These are phyloP conservation scores for Kodamaea hsintzibuensis DNA, from an alignment of 805 yeast species.

Conservation along the genomic window DNA sequence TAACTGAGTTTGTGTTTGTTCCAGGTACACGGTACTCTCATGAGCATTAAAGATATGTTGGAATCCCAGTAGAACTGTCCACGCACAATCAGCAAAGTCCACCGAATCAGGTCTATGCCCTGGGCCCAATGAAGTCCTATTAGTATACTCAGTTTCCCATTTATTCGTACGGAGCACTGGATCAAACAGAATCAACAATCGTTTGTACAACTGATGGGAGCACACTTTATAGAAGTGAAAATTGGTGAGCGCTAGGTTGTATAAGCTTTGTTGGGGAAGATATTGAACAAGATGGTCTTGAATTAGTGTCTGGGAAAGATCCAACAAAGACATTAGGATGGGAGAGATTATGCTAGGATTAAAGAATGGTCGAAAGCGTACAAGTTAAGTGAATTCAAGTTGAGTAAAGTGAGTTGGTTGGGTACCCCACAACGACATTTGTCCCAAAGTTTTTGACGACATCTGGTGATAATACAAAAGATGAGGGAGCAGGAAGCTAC, in stretches of 20 bases:
- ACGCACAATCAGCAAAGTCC: conserved; percentile 7
- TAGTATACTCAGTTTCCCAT: conserved; percentile 19
- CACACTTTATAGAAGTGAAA: conserved; percentile 37
- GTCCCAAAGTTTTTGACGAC: not conserved
- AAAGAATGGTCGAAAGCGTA: not conserved
- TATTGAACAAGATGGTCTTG: conserved; percentile 13
- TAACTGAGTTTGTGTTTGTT: conserved; percentile 23
- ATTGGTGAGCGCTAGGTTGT: conserved; percentile 36
- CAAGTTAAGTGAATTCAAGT: no score
- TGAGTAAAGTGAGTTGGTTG: not conserved
- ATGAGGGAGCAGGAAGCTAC: no score
- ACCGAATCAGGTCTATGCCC: conserved; percentile 5
- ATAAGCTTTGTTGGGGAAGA: conserved; percentile 32
- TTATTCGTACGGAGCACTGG: conserved; percentile 13
- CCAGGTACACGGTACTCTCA: conserved; percentile 12
- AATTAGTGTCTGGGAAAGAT: not conserved
- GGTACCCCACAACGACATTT: not conserved
- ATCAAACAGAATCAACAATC: conserved; percentile 22
- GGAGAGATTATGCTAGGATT: not conserved
- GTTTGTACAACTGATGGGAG: conserved; percentile 26
- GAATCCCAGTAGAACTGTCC: conserved; percentile 8
- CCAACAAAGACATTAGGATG: conserved; percentile 1
- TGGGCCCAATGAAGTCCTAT: not conserved
- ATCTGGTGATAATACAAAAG: not conserved
- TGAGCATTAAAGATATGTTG: conserved; percentile 6